These are phyloP conservation scores for Neonectria faginata DNA, from an alignment of 2,329 filamentous ascomycete genomes.

Conservation along the genomic window DNA sequence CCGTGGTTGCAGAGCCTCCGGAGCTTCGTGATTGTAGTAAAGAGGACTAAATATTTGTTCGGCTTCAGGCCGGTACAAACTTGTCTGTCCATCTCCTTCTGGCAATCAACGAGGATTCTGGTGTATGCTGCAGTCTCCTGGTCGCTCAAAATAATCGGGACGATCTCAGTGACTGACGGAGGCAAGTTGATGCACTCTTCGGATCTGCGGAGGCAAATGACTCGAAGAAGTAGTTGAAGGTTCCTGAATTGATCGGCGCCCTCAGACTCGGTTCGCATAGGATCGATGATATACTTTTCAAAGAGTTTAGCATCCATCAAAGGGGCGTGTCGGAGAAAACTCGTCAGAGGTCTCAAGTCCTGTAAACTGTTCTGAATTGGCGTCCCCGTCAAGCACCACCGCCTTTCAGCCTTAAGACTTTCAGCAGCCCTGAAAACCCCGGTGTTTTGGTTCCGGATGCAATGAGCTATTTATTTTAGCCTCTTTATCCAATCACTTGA, in stretches of 20 bases:
- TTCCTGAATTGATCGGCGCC: neutral
- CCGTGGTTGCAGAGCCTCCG: slow-evolving; percentile 3
- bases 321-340: neutral
- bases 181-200: neutral
- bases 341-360: neutral
- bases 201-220: slow-evolving; percentile 2
- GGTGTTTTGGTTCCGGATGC: neutral
- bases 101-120: neutral
- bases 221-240: neutral
- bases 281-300: neutral
- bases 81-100: neutral
- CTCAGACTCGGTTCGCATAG: neutral
- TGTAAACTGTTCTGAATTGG: slow-evolving; percentile 1
- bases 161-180: neutral
- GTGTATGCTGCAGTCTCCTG: neutral
- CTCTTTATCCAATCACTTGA: neutral
- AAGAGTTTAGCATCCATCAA: neutral
- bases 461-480: neutral
- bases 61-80: neutral
- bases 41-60: neutral
- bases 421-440: neutral
- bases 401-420: neutral
- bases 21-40: neutral
- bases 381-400: neutral
- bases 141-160: neutral